These are phyloP conservation scores for Colletotrichum eleusines DNA, from an alignment of 2,329 filamentous ascomycete genomes.

Conservation along the genomic window DNA sequence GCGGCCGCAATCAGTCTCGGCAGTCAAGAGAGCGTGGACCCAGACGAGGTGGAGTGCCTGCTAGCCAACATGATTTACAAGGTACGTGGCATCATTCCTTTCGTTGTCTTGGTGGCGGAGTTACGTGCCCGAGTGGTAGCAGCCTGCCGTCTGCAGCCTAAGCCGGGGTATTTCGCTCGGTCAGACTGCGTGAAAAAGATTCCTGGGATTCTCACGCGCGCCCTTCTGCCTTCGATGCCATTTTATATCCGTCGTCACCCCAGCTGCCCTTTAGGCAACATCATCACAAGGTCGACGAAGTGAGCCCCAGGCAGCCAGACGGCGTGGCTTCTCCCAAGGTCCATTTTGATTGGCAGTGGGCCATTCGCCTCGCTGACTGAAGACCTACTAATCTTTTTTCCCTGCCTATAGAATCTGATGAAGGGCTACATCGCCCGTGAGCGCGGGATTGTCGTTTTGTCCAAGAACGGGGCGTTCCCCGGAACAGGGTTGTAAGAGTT, in stretches of 20 bases:
- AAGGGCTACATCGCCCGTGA: slow-evolving; percentile 98
- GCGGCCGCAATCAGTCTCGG: slow-evolving; percentile 84
- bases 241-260: slow-evolving; percentile 10
- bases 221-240: background rate
- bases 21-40: slow-evolving; percentile 76
- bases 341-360: background rate
- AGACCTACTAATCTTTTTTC: slow-evolving; percentile 50
- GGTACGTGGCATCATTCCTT: slow-evolving; percentile 64
- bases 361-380: slow-evolving; percentile 12
- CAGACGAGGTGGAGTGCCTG: slow-evolving; percentile 95
- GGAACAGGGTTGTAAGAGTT: slow-evolving; percentile 77
- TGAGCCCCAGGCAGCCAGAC: slow-evolving; percentile 10
- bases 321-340: background rate
- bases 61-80: slow-evolving; percentile 99
- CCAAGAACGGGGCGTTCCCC: slow-evolving; percentile 93
- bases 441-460: slow-evolving; percentile 89
- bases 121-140: slow-evolving; percentile 3
- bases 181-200: slow-evolving; percentile 1
- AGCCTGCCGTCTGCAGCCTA: slow-evolving; percentile 8
- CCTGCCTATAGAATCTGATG: slow-evolving; percentile 80
- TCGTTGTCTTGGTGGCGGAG: slow-evolving; percentile 7
- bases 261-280: slow-evolving; percentile 26
- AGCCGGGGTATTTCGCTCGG: background rate
- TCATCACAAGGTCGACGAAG: slow-evolving; percentile 5
- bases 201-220: background rate